Evolutionary conservation across 2,329 filamentous ascomycete species (phyloP), one percentile per base, ranked within the genome.

Genomic region (Gnomoniopsis smithogilvyi): DNA sequence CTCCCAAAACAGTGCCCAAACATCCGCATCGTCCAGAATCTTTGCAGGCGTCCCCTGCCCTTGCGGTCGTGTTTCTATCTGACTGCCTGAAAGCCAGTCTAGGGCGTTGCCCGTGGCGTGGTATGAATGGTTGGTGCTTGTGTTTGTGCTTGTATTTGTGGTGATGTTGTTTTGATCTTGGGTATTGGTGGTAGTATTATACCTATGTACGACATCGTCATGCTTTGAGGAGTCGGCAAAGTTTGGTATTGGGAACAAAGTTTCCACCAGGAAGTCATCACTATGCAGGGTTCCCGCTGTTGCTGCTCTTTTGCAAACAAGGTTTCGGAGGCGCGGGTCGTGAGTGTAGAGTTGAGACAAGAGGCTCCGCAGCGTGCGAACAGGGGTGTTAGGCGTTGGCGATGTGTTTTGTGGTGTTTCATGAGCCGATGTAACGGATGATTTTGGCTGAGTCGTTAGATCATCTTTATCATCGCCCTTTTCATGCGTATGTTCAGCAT

Each of bases 1-100:
- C 58, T 71, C 69, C 14, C 67, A 62, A 56, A 73, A 72, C 59
- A 72, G 70, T 1, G 65, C 65, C 17, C 68, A 67, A 4, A 73
- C 41, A 8, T 67, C 62, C 3, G 66, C 63, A 54, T 72, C 70
- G 52, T 69, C 68, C 2, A 71, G 54, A 0, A 30, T 38, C 12
- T 15, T 38, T 15, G 15, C 34, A 38, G 34, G 10, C 8, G 34
- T 10, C 34, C 34, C 34, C 8, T 38, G 34, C 34, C 38, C 38
- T 26, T 22, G n/a, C 17, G 6, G 11, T 21, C 17, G 30, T 15
- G 15, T n/a, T 17, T 15, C n/a, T 15, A 17, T 30, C 3, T 21
- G 17, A 17, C 10, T n/a, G 24, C 41, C n/a, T 19, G 38, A 11
- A 21, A 45, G n/a, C 7, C 33, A 21, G 11, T 21, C 2, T 34